Evolutionary conservation across 441 rosid genomes (phyloP), one percentile per base, ranked within the genome.

Genomic region (Syzygium malaccense): DNA sequence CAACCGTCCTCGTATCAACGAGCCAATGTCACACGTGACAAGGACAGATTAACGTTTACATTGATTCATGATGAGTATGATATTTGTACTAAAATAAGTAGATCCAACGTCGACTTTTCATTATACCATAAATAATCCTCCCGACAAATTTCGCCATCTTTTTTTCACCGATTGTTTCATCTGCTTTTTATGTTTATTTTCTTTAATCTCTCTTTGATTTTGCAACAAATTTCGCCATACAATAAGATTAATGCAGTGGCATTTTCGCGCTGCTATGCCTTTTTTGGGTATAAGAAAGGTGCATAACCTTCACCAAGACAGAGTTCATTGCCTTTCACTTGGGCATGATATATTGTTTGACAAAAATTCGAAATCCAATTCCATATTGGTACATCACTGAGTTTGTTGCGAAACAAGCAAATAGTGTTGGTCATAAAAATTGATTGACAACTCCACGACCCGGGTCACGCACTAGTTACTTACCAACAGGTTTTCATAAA

Each of bases 401-500:
- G 32, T 62, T n/a, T 62, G 0, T 62, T 15, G 71, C 71, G 45
- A 62, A 62, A n/a, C 20, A 62, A 62, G 14, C 5, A 15, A n/a
- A 7, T n/a, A n/a, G 3, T 62, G 71, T 62, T 14, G 37, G 71
- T 62, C 7, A n/a, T 62, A 62, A 30, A 62, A 62, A 62, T 33
- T n/a, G 37, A 62, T 14, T 10, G 20, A 62, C 5, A n/a, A n/a
- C 56, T 17, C 6, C 56, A 17, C 4, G 56, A 54, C 37, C 0
- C 4, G 5, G 20, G 33, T n/a, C 37, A 0, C 10, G 5, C 71
- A 14, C 32, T n/a, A 3, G 11, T 62, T 4, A 7, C 37, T n/a
- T 8, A 0, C 37, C 19, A 0, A n/a, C 5, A 7, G 33, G 19
- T n/a, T 62, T n/a, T 62, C 1, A 8, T 62, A 1, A n/a, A 17